These are phyloP conservation scores for Tolypocladium paradoxum DNA, from an alignment of 2,329 filamentous ascomycete genomes.

Conservation along the genomic window DNA sequence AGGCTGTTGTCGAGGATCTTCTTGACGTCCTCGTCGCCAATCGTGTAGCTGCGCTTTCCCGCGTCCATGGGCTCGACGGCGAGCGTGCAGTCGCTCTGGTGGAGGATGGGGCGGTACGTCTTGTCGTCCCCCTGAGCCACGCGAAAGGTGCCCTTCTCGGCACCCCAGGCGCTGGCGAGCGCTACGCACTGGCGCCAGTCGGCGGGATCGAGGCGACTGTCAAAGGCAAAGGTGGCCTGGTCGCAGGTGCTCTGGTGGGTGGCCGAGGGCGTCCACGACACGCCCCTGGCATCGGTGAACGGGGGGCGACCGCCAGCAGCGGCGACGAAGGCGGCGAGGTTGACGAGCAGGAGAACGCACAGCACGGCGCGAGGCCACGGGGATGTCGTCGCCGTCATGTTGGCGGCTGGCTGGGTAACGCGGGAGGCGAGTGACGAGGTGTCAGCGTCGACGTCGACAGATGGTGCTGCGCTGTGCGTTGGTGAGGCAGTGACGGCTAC, in stretches of 20 bases:
- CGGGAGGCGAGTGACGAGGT: not conserved
- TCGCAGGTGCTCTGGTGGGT: constrained; percentile 15
- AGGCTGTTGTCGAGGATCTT: constrained; percentile 11
- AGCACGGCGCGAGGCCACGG: not conserved
- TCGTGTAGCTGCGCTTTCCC: constrained; percentile 8
- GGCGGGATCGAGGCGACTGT: constrained; percentile 11
- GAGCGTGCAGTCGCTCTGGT: constrained; percentile 14
- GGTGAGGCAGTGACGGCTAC: not conserved
- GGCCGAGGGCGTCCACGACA: constrained; percentile 14
- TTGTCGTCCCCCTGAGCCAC: constrained; percentile 7
- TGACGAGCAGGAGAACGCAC: not conserved
- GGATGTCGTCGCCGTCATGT: too few relatives aligned
- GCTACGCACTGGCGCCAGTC: constrained; percentile 20
- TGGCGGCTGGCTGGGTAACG: not conserved
- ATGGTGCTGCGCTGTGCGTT: not conserved
- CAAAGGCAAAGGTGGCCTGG: constrained; percentile 11
- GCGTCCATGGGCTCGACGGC: constrained; percentile 12
- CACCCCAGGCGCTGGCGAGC: constrained; percentile 17
- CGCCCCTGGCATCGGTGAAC: constrained; percentile 7
- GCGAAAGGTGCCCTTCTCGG: constrained; percentile 19
- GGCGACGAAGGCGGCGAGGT: not conserved
- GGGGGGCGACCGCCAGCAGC: constrained; percentile 1
- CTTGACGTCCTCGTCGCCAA: constrained; percentile 14
- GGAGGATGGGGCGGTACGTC: constrained; percentile 13
- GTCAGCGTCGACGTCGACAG: too few relatives aligned